phyloP scores from a whole-genome alignment of 352 stramenopile genomes.

The Globisporangium barbulae region DNA sequence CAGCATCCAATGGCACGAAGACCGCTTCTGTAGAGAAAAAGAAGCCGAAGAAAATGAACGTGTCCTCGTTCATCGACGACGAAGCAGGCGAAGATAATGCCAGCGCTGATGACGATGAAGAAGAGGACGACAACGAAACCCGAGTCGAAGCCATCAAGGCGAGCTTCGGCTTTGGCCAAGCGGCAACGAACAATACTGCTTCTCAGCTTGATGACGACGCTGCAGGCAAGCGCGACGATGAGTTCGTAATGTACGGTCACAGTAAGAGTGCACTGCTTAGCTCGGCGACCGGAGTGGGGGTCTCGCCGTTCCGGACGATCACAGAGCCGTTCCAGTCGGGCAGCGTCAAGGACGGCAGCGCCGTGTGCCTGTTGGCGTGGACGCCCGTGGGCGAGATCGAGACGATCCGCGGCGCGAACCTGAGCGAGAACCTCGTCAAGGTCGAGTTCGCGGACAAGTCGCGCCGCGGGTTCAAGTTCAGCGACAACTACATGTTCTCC shows the following conservation, averaged over 20 bases:
- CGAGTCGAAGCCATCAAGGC: slow-evolving; percentile 80
- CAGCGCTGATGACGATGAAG: slow-evolving; percentile 23
- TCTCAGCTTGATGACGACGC: slow-evolving; percentile 19
- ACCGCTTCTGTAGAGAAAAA: slow-evolving; percentile 11
- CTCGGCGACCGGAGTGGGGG: background rate
- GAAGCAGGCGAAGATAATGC: slow-evolving; percentile 35
- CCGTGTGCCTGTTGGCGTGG: slow-evolving; percentile 62
- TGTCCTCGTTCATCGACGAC: slow-evolving; percentile 46
- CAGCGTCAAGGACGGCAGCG: slow-evolving; percentile 37
- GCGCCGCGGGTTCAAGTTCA: slow-evolving; percentile 82
- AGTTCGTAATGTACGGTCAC: slow-evolving; percentile 6
- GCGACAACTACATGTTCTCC: slow-evolving; percentile 79
- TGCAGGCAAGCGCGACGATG: slow-evolving; percentile 6
- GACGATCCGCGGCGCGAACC: slow-evolving; percentile 57
- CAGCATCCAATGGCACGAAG: background rate
- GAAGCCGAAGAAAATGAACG: slow-evolving; percentile 16
- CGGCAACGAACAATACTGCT: slow-evolving; percentile 22
- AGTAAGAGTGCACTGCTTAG: background rate
- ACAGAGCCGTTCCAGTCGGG: slow-evolving; percentile 70
- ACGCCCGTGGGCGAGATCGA: slow-evolving; percentile 80
- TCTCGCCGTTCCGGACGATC: slow-evolving; percentile 30
- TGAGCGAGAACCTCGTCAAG: slow-evolving; percentile 74
- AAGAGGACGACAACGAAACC: slow-evolving; percentile 57
- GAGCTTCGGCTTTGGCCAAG: slow-evolving; percentile 70
- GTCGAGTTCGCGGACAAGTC: slow-evolving; percentile 82